Conservation (phyloP, 768 basidiomycete genomes). For the Psilocybe cyanescens region DNA sequence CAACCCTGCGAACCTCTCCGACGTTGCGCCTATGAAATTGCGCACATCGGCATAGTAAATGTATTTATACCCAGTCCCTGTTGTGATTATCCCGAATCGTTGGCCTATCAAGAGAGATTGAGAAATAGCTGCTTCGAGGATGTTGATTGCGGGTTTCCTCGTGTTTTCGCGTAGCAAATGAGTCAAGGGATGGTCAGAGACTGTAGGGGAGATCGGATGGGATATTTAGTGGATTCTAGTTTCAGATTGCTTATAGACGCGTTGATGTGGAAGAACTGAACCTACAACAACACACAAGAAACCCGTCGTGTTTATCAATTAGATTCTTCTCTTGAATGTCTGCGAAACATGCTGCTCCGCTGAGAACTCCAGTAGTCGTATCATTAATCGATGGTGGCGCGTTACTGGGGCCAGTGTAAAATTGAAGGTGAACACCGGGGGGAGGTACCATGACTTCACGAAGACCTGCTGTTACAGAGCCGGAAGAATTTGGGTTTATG, state of each 20-base stretch:
- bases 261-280: not conserved
- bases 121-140: conserved; percentile 37
- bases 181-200: conserved; percentile 41
- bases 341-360: conserved; percentile 31
- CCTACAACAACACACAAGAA: conserved; percentile 43
- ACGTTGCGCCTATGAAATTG: conserved; percentile 35
- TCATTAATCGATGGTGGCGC: conserved; percentile 38
- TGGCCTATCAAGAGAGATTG: conserved; percentile 36
- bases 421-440: conserved; percentile 30
- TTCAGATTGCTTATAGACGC: not conserved
- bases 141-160: conserved; percentile 36
- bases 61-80: conserved; percentile 38
- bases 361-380: conserved; percentile 32
- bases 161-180: conserved; percentile 36
- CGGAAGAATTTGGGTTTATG: conserved; percentile 41
- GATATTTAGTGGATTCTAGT: too few species aligned
- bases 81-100: conserved; percentile 42
- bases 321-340: conserved; percentile 29
- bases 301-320: conserved; percentile 35
- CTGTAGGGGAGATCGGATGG: conserved; percentile 14
- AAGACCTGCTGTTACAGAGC: conserved; percentile 37
- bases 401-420: conserved; percentile 35
- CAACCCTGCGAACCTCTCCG: conserved; percentile 39
- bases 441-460: conserved; percentile 26
- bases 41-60: conserved; percentile 35